These are phyloP conservation scores for Leccinum angustisporum DNA, from an alignment of 1,284 basidiomycete species.

Conservation along the genomic window DNA sequence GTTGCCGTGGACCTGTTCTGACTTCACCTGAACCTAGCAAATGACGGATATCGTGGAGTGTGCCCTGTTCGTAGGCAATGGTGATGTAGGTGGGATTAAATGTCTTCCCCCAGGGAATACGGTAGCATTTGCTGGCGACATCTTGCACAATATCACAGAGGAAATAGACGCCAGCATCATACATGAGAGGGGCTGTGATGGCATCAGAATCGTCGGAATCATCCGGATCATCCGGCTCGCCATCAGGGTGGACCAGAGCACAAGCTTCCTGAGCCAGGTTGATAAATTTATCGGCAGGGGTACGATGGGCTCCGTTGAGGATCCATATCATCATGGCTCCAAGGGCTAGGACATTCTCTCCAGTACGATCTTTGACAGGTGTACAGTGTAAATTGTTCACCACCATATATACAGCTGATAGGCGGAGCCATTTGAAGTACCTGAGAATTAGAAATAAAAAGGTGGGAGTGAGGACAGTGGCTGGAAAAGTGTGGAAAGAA, in stretches of 20 bases:
- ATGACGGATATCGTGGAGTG: background rate
- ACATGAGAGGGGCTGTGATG: background rate
- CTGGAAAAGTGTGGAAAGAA: background rate
- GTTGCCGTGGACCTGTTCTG: background rate
- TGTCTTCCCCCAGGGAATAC: background rate
- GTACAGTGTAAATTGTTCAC: background rate
- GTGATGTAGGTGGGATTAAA: background rate
- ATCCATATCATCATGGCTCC: background rate
- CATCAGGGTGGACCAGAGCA: background rate
- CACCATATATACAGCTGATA: background rate
- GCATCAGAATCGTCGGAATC: background rate
- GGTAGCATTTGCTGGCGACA: background rate
- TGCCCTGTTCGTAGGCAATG: background rate
- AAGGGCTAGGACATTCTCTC: background rate
- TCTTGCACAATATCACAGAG: background rate
- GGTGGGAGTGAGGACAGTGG: background rate
- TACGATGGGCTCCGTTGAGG: background rate
- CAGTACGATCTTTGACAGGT: background rate
- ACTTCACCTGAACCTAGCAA: background rate
- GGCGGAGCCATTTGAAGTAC: slow-evolving; percentile 13
- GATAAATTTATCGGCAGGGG: background rate
- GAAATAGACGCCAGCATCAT: background rate
- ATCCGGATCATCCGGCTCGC: background rate
- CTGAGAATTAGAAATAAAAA: background rate
- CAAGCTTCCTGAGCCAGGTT: background rate